These are phyloP conservation scores for Neonothopanus nambi DNA, from an alignment of 1,284 basidiomycete species.

Conservation along the genomic window DNA sequence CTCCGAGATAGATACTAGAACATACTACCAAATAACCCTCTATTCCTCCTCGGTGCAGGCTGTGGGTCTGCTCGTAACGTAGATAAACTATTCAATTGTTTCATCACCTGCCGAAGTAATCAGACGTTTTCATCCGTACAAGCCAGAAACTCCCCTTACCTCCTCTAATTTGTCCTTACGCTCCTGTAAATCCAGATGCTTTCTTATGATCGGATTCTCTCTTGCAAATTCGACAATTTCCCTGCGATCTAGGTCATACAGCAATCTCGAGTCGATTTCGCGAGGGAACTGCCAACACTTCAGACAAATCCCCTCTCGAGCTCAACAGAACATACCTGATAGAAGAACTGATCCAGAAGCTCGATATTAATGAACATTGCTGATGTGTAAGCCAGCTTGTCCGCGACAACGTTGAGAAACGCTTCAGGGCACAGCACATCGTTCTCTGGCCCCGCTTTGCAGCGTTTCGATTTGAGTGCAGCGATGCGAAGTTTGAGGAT, in stretches of 20 bases:
- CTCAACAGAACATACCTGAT: conserved; percentile 62
- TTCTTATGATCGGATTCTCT: conserved; percentile 86
- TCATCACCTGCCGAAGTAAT: conserved; percentile 70
- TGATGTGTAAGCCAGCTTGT: conserved; percentile 95
- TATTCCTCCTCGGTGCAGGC: conserved; percentile 63
- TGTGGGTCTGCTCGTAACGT: conserved; percentile 79
- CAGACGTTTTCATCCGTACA: not conserved
- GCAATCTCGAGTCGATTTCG: conserved; percentile 93
- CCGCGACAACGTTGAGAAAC: conserved; percentile 94
- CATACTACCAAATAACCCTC: conserved; percentile 67
- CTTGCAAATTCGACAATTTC: conserved; percentile 90
- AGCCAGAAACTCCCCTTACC: conserved; percentile 41
- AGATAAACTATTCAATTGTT: conserved; percentile 83
- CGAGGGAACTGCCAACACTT: conserved; percentile 76
- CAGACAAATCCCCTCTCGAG: not conserved
- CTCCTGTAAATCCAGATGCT: conserved; percentile 95
- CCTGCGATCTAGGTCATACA: conserved; percentile 87
- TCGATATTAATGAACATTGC: conserved; percentile 99
- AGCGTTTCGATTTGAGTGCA: conserved; percentile 86
- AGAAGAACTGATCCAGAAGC: conserved; percentile 97
- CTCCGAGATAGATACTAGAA: too few relatives aligned
- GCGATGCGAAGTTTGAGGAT: conserved; percentile 85
- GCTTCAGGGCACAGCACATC: conserved; percentile 94
- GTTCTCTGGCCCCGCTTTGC: conserved; percentile 82
- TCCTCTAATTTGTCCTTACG: conserved; percentile 98